Evolutionary conservation across 2,329 filamentous ascomycete genomes (phyloP).

Genomic region (Sporothrix inflata): DNA sequence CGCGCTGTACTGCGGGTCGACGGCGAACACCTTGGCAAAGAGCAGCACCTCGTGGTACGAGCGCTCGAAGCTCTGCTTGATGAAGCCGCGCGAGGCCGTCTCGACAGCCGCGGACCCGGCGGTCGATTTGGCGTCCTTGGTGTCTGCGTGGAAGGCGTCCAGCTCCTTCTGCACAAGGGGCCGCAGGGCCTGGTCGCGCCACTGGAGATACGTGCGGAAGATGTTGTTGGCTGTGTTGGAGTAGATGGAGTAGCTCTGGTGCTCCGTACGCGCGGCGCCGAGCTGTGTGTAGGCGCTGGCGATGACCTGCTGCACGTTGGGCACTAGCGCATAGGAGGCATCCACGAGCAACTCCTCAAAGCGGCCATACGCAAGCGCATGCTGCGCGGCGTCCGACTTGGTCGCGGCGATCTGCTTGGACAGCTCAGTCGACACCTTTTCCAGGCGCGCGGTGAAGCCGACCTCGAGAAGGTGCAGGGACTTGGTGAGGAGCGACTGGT

Average conservation of each 20-base stretch:
- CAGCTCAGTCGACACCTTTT: constrained; percentile 59
- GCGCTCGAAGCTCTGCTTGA: constrained; percentile 64
- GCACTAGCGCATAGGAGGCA: constrained; percentile 56
- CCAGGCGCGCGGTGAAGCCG: constrained; percentile 56
- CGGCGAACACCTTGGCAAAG: constrained; percentile 58
- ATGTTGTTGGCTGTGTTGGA: constrained; percentile 58
- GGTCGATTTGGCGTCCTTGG: constrained; percentile 43
- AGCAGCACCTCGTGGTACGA: constrained; percentile 58
- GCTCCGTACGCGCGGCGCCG: constrained; percentile 50
- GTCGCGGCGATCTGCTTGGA: constrained; percentile 57
- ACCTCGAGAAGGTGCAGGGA: constrained; percentile 65
- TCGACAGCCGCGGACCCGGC: constrained; percentile 45
- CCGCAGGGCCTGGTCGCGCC: constrained; percentile 58
- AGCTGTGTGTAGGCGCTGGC: constrained; percentile 56
- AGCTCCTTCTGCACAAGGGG: constrained; percentile 57
- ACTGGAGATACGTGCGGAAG: constrained; percentile 57
- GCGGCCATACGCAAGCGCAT: constrained; percentile 63
- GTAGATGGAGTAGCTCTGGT: constrained; percentile 56
- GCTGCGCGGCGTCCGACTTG: constrained; percentile 61
- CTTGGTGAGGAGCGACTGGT: constrained; percentile 76
- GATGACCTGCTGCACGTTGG: constrained; percentile 59
- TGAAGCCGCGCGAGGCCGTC: constrained; percentile 59
- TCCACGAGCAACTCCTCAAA: constrained; percentile 62
- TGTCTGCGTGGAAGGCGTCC: constrained; percentile 57
- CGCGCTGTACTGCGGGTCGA: constrained; percentile 58